phyloP scores from a whole-genome alignment of 2,329 filamentous ascomycete species.

The Calonectria pseudoreteaudii region DNA sequence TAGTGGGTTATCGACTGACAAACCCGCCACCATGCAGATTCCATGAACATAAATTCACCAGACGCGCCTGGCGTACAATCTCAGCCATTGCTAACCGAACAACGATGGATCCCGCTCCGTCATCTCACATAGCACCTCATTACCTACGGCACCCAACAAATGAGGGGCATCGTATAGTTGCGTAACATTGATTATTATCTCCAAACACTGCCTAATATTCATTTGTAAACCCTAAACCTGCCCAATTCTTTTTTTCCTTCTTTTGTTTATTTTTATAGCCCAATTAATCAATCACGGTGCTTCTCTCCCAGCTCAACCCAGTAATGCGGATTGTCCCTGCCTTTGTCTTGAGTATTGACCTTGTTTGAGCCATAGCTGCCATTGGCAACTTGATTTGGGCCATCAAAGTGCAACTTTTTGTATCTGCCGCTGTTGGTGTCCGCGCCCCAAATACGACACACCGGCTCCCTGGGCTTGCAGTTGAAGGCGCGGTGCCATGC shows the following conservation, averaged over 20 bases:
- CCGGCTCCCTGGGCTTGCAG: slow-evolving; percentile 21
- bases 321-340: neutral
- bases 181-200: neutral
- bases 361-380: neutral
- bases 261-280: neutral
- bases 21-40: neutral
- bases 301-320: neutral
- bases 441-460: slow-evolving; percentile 26
- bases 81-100: neutral
- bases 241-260: neutral
- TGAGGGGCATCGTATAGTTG: neutral
- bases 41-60: neutral
- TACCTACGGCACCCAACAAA: neutral
- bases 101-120: neutral
- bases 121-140: neutral
- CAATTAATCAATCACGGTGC: neutral
- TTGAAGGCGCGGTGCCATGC: slow-evolving; percentile 32
- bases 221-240: neutral
- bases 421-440: neutral
- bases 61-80: neutral
- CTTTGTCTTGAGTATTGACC: neutral
- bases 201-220: neutral
- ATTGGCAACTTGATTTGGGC: neutral
- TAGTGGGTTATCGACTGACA: slow-evolving; percentile 3
- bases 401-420: neutral